These are phyloP conservation scores for Aspergillus fumigatus DNA, from an alignment of 2,329 filamentous ascomycete species.

Conservation along the genomic window DNA sequence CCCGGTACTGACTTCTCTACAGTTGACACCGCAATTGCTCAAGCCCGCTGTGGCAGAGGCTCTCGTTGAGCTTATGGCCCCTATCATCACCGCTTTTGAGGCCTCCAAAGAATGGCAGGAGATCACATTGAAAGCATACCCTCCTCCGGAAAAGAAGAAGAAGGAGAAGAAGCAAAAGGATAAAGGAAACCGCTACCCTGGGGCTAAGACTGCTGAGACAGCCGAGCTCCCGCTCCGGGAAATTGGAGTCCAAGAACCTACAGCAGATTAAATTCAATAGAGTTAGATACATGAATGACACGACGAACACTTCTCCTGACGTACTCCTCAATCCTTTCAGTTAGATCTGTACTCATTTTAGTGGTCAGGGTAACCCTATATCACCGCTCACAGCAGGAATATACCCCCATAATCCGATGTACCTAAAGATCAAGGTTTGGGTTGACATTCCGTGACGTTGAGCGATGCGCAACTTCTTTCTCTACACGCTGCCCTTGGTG, in stretches of 20 bases:
- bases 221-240: not conserved
- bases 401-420: no score
- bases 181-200: slow-evolving; percentile 56
- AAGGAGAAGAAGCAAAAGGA: slow-evolving; percentile 72
- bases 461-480: no score
- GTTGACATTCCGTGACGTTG: no score
- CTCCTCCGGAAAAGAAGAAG: slow-evolving; percentile 64
- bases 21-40: slow-evolving; percentile 78
- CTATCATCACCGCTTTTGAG: slow-evolving; percentile 71
- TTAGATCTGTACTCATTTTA: no score
- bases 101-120: slow-evolving; percentile 74
- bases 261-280: not conserved
- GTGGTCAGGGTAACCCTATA: no score
- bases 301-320: not conserved
- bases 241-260: not conserved
- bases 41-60: slow-evolving; percentile 78
- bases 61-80: slow-evolving; percentile 67
- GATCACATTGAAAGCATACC: slow-evolving; percentile 75
- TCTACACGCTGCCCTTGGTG: no score
- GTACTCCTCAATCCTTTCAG: not conserved
- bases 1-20: not conserved
- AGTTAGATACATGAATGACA: not conserved
- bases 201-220: not conserved
- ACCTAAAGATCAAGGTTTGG: no score
- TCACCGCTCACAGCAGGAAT: no score